Evolutionary conservation across 768 basidiomycete species (phyloP), one percentile per base, ranked within the genome.

Genomic region (Lactarius hengduanensis): DNA sequence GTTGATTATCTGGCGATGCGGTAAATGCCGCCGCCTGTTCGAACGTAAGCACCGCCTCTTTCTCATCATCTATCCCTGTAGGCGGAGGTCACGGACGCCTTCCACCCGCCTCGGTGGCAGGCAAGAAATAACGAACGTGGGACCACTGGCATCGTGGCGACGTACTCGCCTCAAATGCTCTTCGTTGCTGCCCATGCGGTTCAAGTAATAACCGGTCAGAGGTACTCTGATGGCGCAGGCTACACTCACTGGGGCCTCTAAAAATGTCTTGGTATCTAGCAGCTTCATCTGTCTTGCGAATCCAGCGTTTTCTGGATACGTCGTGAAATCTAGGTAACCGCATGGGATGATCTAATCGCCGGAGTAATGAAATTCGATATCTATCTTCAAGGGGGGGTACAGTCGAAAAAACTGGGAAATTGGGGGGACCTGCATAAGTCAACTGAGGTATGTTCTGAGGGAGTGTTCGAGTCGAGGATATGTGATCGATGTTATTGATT

Each of bases 321-420:
- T 26, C 22, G 50, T 62, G 26, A 40, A 62, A 30, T 62, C 53
- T 38, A 62, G 54, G 50, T 40, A 62, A 30, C 30, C 30, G 30
- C 30, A 30, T 2, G 30, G 30, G 30, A 30, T 30, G 30, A 30
- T 4, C 30, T 4, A 30, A 30, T 30, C 30, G 30, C 30, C 30
- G 30, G 30, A 30, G 30, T 30, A 30, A 30, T 30, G 30, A 30
- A 30, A 30, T 30, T 3, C 30, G 30, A 30, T 28, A 28, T 30
- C 30, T 30, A 30, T 30, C 30, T 30, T 30, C 4, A 30, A 30
- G 30, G 30, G 30, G 30, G 30, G 30, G 30, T 30, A 4, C 3
- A 30, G 30, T 28, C 3, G 28, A 28, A 30, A 30, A 30, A 30
- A 30, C 30, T 30, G 30, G 30, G 30, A 30, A 30, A 30, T 2